These are phyloP conservation scores for Pseudogymnoascus sp. DNA, from an alignment of 2,329 filamentous ascomycete species.

Conservation along the genomic window DNA sequence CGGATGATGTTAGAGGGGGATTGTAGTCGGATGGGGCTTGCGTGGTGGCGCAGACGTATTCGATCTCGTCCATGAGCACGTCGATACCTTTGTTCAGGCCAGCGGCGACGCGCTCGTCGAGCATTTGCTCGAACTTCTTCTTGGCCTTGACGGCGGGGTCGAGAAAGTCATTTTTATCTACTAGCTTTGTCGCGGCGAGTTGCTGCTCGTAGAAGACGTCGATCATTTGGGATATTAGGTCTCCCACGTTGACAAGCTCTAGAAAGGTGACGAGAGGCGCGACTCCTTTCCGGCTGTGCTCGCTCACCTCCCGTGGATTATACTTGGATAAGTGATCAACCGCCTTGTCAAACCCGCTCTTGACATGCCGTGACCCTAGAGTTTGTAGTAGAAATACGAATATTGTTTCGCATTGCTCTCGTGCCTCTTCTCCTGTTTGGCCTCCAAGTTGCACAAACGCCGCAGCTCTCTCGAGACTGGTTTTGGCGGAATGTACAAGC, in stretches of 20 bases:
- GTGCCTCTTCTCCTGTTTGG: constrained; percentile 72
- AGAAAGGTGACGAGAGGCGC: constrained; percentile 92
- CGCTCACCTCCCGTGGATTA: constrained; percentile 74
- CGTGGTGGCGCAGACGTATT: constrained; percentile 85
- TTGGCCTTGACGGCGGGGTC: constrained; percentile 88
- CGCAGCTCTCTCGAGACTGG: constrained; percentile 76
- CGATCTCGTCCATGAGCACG: constrained; percentile 95
- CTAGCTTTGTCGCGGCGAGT: constrained; percentile 71
- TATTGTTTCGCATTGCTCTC: constrained; percentile 81
- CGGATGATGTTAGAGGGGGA: constrained; percentile 44
- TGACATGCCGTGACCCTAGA: constrained; percentile 79
- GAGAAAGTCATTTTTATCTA: constrained; percentile 89
- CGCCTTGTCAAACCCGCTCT: constrained; percentile 87
- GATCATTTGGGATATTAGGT: constrained; percentile 97
- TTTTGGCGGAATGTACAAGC: constrained; percentile 81
- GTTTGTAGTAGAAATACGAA: constrained; percentile 80
- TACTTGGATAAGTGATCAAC: constrained; percentile 86
- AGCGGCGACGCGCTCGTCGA: constrained; percentile 91
- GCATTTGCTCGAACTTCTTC: constrained; percentile 97
- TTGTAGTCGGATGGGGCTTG: constrained; percentile 89
- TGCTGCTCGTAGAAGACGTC: constrained; percentile 98
- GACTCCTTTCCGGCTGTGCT: constrained; percentile 63
- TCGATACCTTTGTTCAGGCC: constrained; percentile 97
- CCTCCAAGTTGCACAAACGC: constrained; percentile 76
- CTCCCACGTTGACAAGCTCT: constrained; percentile 94